Base-by-base conservation (phyloP, 371 early-diverging fungal genomes). In the Mortierella sp. region DNA sequence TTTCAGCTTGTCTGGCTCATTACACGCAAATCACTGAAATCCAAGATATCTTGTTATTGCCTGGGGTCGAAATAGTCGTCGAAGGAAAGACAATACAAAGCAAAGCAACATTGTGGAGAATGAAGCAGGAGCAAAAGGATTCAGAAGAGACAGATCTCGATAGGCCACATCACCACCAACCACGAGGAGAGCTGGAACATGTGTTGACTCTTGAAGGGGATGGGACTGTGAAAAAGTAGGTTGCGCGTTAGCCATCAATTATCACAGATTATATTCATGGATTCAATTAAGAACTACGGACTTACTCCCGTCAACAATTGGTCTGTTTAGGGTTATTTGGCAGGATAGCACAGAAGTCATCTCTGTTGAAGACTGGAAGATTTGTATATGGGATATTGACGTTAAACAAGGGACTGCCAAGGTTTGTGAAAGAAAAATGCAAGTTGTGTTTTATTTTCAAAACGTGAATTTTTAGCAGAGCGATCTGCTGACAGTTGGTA, bases 81-180 rank as follows among this genome's bases (percentile, higher is more conserved):
- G 83, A 65, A 29, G 70, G 54, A 29, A 83, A 66, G 51, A 68
- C 70, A 17, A 67, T 74, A 42, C 69, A 77, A 59, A 81, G 72
- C 28, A 82, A 53, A 56, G 82, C 82, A 55, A 73, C 82, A 10
- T 53, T 82, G 7, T 82, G 82, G 82, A 49, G 82, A 54, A 76
- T 76, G 72, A 72, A 63, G n/a, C 59, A 51, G 31, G 73, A 56
- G 26, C 47, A 57, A 28, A 59, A 40, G 47, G 55, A 66, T 5
- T n/a, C 55, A 6, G 59, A 70, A 12, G 69, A 73, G 26, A 45
- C n/a, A 13, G 79, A 69, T 55, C 47, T 49, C 13, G 79, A 78
- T 29, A 55, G 70, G 29, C 32, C 64, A 32, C 78, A 72, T 26
- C 78, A 69, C 19, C 79, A 79, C 29, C 68, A 74, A 47, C 60